Conservation (phyloP, 371 early-diverging fungal genomes). For the Mucor ambiguus region DNA sequence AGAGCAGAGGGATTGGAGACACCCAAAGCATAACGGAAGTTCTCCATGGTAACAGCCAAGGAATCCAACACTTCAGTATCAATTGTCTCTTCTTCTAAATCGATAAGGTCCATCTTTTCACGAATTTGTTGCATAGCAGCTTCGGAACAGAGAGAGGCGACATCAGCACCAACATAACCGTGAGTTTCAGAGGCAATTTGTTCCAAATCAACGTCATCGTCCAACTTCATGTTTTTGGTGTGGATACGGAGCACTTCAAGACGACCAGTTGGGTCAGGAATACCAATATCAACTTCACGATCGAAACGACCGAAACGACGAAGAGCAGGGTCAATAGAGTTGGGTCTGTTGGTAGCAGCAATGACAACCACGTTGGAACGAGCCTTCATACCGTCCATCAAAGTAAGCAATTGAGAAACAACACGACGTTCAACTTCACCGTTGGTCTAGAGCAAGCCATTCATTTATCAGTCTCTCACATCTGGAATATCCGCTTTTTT, state of each 20-base stretch:
- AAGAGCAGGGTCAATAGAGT: constrained; percentile 99
- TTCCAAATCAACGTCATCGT: constrained; percentile 97
- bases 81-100: constrained; percentile 98
- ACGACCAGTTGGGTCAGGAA: constrained; percentile 99
- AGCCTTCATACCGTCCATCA: constrained; percentile 99
- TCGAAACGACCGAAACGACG: constrained; percentile 99
- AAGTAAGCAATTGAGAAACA: constrained; percentile 98
- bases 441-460: constrained; percentile 70
- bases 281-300: constrained; percentile 99
- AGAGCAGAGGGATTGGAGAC: constrained; percentile 99
- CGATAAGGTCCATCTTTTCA: constrained; percentile 98
- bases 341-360: constrained; percentile 99
- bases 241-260: constrained; percentile 99
- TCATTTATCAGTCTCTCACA: background rate
- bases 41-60: constrained; percentile 99
- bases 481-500: background rate
- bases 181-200: constrained; percentile 99
- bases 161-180: constrained; percentile 99
- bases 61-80: constrained; percentile 97
- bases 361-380: constrained; percentile 97
- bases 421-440: constrained; percentile 99
- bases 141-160: constrained; percentile 99
- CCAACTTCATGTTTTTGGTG: constrained; percentile 99
- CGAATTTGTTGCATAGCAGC: constrained; percentile 99
- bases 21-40: constrained; percentile 98